Conservation (phyloP, 352 stramenopile species). For the Ochromonadaceae sp. region DNA sequence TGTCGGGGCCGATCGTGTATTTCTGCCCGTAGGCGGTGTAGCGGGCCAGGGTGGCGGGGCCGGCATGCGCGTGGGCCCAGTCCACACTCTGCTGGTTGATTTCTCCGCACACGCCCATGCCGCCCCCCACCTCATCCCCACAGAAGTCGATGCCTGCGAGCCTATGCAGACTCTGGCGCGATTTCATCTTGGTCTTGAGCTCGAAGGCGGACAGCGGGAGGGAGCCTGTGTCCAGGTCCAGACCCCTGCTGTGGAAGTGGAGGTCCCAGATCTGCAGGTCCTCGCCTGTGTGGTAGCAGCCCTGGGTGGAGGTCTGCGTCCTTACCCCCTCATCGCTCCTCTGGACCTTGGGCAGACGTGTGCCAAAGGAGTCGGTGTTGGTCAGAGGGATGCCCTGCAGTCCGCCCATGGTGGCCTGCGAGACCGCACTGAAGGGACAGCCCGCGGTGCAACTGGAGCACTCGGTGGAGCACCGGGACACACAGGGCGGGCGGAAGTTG, state of each 20-base stretch:
- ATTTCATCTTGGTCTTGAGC: conserved; percentile 28
- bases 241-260: conserved; percentile 11
- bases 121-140: no score
- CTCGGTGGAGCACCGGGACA: no score
- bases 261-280: conserved; percentile 19
- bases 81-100: conserved; percentile 20
- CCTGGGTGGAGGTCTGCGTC: conserved; percentile 26
- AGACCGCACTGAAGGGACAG: no score
- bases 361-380: no score
- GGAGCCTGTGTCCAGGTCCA: conserved; percentile 23
- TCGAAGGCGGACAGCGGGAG: conserved; percentile 24
- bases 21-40: conserved; percentile 20
- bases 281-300: conserved; percentile 13
- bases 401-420: no score
- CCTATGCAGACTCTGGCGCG: conserved; percentile 19
- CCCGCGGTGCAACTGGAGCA: no score
- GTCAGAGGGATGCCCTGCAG: no score
- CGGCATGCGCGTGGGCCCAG: conserved; percentile 8
- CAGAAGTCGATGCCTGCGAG: conserved; percentile 3
- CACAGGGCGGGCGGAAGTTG: conserved; percentile 17
- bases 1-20: conserved; percentile 20
- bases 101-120: no score
- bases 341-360: no score
- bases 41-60: conserved; percentile 1
- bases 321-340: no score